Percentiles rank a stretch among this genome's conserved stretches.
phyloP scores from a whole-genome alignment of 2,329 filamentous ascomycete species.

The Trichoderma koningii region DNA sequence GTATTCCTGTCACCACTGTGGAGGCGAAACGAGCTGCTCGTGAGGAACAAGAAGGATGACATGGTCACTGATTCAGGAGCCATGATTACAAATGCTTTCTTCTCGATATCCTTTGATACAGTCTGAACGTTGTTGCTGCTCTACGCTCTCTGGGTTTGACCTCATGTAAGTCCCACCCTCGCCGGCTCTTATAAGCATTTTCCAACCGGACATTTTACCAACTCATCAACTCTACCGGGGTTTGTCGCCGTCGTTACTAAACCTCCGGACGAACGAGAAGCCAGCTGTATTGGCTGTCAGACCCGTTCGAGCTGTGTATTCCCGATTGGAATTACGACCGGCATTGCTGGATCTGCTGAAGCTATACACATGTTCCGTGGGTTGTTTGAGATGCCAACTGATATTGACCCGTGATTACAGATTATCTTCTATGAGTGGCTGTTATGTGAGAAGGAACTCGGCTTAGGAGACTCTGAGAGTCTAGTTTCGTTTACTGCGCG shows the following conservation, averaged over 20 bases:
- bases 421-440: too few species aligned
- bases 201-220: constrained; percentile 5
- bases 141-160: not conserved
- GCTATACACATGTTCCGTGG: not conserved
- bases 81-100: not conserved
- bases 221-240: not conserved
- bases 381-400: not conserved
- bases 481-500: too few species aligned
- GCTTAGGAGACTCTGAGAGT: too few species aligned
- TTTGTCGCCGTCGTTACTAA: not conserved
- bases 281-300: not conserved
- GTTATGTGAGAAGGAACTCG: too few species aligned
- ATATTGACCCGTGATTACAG: too few species aligned
- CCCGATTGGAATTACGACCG: not conserved
- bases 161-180: not conserved
- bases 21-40: not conserved
- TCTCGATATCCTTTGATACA: not conserved
- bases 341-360: not conserved
- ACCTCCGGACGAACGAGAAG: not conserved
- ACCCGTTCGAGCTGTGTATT: not conserved
- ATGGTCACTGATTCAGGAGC: constrained; percentile 14
- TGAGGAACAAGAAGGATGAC: constrained; percentile 13
- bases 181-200: not conserved
- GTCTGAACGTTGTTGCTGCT: not conserved
- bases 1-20: not conserved